Percentiles rank a stretch among this genome's conserved stretches.
Conservation (phyloP, 192 early-diverging fungal species). For the Coemansia pectinata region DNA sequence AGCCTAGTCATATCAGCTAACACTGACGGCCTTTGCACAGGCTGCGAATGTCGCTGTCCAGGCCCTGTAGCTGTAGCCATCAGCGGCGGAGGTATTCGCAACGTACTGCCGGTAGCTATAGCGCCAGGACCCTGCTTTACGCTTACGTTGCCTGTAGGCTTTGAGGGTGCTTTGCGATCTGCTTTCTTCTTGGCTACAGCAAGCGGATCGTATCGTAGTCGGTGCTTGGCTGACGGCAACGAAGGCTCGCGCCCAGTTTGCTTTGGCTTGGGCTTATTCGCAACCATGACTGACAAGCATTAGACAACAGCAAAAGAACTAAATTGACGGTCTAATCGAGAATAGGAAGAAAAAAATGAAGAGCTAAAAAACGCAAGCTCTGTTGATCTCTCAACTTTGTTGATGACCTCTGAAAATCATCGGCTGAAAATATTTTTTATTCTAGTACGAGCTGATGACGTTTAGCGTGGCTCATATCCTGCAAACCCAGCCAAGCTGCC, state of each 20-base stretch:
- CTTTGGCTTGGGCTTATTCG: slow-evolving; percentile 5
- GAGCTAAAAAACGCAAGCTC: not conserved
- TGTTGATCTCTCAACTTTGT: not conserved
- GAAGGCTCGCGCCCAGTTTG: not conserved
- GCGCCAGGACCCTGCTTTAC: not conserved
- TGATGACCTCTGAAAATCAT: not conserved
- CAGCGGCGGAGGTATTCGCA: not conserved
- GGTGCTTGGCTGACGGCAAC: slow-evolving; percentile 4
- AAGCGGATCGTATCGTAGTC: not conserved
- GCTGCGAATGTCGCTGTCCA: not conserved
- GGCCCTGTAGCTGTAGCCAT: not conserved
- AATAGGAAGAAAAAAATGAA: slow-evolving; percentile 1
- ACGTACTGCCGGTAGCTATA: not conserved
- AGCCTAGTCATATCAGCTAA: not conserved
- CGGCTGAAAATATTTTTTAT: not conserved
- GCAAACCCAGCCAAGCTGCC: not conserved
- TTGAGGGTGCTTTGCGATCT: not conserved
- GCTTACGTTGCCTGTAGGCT: not conserved
- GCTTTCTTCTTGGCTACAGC: not conserved
- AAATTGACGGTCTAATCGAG: not conserved
- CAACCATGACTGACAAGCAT: not conserved
- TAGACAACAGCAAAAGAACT: not conserved
- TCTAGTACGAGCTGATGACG: not conserved
- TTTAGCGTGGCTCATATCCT: not conserved
- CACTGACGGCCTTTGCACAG: not conserved